A percentile compares a stretch with the other conserved stretches of the same genome.
phyloP scores from a whole-genome alignment of 208 protist species.

The Trypanosoma melophagium region DNA sequence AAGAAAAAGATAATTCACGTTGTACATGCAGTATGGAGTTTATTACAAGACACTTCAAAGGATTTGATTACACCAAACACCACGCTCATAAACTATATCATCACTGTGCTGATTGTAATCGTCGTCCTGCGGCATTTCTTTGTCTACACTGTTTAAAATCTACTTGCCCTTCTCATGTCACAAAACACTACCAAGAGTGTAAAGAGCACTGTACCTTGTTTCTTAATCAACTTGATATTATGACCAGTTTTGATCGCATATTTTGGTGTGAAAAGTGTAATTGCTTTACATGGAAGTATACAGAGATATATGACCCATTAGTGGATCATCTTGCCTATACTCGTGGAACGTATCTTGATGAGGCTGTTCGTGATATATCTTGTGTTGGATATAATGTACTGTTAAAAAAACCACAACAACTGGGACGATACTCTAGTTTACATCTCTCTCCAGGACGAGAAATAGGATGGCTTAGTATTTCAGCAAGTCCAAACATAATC shows the following conservation, averaged over 20 bases:
- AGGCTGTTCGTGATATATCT: slow-evolving; percentile 59
- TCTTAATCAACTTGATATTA: slow-evolving; percentile 76
- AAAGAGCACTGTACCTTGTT: slow-evolving; percentile 57
- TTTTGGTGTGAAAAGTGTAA: slow-evolving; percentile 81
- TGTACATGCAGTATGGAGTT: slow-evolving; percentile 49
- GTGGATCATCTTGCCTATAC: slow-evolving; percentile 73
- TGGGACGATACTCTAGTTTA: background rate
- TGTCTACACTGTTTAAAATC: slow-evolving; percentile 67
- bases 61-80: slow-evolving; percentile 58
- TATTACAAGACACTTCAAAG: slow-evolving; percentile 52
- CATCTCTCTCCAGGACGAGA: slow-evolving; percentile 10
- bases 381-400: slow-evolving; percentile 59
- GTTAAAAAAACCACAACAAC: slow-evolving; percentile 24
- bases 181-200: slow-evolving; percentile 40
- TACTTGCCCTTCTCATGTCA: slow-evolving; percentile 73
- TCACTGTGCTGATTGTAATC: slow-evolving; percentile 56
- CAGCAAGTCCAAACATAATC: background rate
- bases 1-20: slow-evolving; percentile 20
- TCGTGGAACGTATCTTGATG: slow-evolving; percentile 55
- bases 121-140: slow-evolving; percentile 62
- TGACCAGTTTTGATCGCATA: slow-evolving; percentile 71
- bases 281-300: slow-evolving; percentile 77
- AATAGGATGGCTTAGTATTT: background rate
- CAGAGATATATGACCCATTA: slow-evolving; percentile 70
- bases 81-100: slow-evolving; percentile 58